phyloP scores from a whole-genome alignment of 768 basidiomycete genomes.

The Termitomyces sp. region DNA sequence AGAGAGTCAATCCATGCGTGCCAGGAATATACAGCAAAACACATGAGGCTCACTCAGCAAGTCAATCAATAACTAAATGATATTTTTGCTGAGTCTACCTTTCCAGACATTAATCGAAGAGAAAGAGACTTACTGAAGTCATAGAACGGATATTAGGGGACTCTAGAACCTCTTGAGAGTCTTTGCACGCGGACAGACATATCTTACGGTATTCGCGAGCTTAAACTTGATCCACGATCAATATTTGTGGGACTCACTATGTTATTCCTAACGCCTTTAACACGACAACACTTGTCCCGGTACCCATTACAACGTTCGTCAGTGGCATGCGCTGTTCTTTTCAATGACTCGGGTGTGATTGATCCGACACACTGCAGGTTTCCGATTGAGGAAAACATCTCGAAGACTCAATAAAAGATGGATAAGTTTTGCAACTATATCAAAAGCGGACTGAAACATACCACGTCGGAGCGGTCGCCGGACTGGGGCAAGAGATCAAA shows the following conservation, averaged over 20 bases:
- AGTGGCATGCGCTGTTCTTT: background rate
- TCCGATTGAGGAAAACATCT: background rate
- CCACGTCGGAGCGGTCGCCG: background rate
- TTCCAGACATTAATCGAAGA: background rate
- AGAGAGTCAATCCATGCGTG: background rate
- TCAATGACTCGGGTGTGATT: too few species aligned
- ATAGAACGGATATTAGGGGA: background rate
- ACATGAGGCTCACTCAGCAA: background rate
- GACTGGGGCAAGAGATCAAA: background rate
- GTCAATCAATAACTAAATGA: background rate
- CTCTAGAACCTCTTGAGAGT: background rate
- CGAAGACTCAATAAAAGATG: background rate
- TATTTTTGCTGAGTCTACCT: background rate
- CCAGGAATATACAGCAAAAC: background rate
- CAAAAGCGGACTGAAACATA: background rate
- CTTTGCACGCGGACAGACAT: conserved; percentile 4
- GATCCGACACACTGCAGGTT: too few species aligned
- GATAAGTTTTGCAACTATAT: background rate
- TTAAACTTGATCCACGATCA: background rate
- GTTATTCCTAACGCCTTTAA: background rate
- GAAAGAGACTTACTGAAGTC: background rate
- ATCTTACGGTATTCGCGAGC: background rate
- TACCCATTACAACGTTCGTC: background rate
- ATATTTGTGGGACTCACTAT: background rate
- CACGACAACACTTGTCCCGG: background rate